Conservation (phyloP, 83 land plant species). For the Thuja plicata region DNA sequence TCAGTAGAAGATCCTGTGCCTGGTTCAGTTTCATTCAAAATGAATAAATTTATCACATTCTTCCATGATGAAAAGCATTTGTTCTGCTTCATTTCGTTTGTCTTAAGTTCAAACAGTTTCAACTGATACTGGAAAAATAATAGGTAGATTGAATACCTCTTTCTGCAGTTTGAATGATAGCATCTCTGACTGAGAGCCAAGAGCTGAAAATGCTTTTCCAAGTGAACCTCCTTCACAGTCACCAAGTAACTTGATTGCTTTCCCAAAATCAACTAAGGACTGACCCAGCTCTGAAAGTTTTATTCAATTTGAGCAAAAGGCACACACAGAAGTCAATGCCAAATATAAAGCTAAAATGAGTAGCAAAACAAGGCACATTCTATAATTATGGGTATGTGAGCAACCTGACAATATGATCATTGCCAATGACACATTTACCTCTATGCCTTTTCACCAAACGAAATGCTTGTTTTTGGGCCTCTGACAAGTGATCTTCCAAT, state of each 20-base stretch:
- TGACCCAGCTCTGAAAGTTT: constrained; percentile 76
- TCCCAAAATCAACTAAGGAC: constrained; percentile 89
- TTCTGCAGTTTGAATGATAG: constrained; percentile 77
- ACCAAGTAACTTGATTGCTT: constrained; percentile 82
- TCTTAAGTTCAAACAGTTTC: background rate
- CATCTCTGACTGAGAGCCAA: constrained; percentile 74
- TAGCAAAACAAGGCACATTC: background rate
- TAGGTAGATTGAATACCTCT: constrained; percentile 40
- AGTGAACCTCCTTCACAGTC: constrained; percentile 80
- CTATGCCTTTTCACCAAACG: constrained; percentile 90
- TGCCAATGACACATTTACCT: constrained; percentile 46
- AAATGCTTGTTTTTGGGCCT: constrained; percentile 93
- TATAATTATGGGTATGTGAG: background rate
- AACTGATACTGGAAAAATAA: background rate
- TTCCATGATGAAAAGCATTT: background rate
- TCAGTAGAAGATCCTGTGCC: constrained; percentile 89
- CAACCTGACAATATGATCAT: background rate
- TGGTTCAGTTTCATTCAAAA: constrained; percentile 26
- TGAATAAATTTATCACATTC: background rate
- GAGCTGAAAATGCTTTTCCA: constrained; percentile 84
- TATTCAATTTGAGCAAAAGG: background rate
- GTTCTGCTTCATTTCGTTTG: background rate
- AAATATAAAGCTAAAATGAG: constrained; percentile 8
- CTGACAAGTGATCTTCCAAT: constrained; percentile 91
- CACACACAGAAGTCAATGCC: background rate